A percentile compares a stretch with the other conserved stretches of the same genome.
These are phyloP conservation scores for Chaetoceros tenuissimus DNA, from an alignment of 108 stramenopile genomes.

Conservation along the genomic window DNA sequence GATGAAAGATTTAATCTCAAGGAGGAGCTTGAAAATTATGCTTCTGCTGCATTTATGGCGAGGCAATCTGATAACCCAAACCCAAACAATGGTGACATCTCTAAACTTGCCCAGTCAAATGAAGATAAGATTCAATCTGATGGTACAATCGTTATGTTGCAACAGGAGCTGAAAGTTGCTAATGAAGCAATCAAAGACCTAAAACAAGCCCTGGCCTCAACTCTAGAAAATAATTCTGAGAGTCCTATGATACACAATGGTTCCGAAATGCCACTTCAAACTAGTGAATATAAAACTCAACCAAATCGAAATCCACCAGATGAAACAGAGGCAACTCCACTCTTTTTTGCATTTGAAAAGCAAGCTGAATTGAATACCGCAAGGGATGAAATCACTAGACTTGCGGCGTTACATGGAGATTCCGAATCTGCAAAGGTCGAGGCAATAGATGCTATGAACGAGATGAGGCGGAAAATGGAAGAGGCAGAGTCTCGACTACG, in stretches of 20 bases:
- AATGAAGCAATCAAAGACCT: constrained; percentile 70
- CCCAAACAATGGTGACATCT: not conserved
- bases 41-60: constrained; percentile 10
- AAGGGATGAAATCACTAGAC: constrained; percentile 69
- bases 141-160: constrained; percentile 70
- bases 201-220: constrained; percentile 62
- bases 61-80: constrained; percentile 4
- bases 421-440: constrained; percentile 63
- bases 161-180: constrained; percentile 67
- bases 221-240: constrained; percentile 29
- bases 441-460: constrained; percentile 63
- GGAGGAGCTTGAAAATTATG: constrained; percentile 14
- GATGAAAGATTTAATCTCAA: constrained; percentile 8
- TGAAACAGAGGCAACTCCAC: constrained; percentile 41
- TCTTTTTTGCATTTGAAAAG: constrained; percentile 86
- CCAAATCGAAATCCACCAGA: not conserved
- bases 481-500: constrained; percentile 51
- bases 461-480: constrained; percentile 58
- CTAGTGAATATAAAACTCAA: not conserved
- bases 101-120: too few species aligned
- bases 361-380: constrained; percentile 82
- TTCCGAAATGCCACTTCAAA: not conserved
- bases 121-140: constrained; percentile 21
- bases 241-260: not conserved
- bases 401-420: constrained; percentile 70